Conservation (phyloP, 2,329 filamentous ascomycete genomes). For the Phaeosphaeria sp. region DNA sequence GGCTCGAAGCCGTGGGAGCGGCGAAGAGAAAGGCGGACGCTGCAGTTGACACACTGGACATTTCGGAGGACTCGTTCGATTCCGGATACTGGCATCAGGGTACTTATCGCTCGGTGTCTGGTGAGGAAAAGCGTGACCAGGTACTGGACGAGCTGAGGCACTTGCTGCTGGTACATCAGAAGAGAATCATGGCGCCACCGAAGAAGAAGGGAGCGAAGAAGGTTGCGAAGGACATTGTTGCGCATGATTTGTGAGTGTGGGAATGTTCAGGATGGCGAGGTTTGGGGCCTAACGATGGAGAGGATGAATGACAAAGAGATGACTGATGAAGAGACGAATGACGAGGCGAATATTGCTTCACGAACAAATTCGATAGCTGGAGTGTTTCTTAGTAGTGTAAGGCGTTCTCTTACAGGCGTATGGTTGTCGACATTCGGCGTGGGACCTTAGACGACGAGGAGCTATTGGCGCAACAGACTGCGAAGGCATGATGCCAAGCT, state of each 20-base stretch:
- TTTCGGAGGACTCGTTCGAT: constrained; percentile 6
- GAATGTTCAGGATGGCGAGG: not conserved
- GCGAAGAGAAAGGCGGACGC: constrained; percentile 37
- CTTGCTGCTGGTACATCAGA: constrained; percentile 3
- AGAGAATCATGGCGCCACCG: constrained; percentile 2
- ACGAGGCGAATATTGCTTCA: not conserved
- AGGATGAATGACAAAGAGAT: not conserved
- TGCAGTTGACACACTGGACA: constrained; percentile 32
- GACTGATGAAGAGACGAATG: not conserved
- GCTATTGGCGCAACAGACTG: not conserved
- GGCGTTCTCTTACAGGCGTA: not conserved
- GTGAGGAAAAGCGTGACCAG: constrained; percentile 3
- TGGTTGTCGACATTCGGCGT: not conserved
- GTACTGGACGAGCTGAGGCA: constrained; percentile 28
- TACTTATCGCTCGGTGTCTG: not conserved
- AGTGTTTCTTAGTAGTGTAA: not conserved
- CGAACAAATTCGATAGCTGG: not conserved
- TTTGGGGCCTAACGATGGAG: not conserved
- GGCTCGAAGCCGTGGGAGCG: constrained; percentile 42
- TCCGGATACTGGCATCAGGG: not conserved
- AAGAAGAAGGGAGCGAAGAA: not conserved
- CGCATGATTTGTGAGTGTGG: not conserved
- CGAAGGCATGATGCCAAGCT: not conserved
- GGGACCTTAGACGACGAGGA: not conserved
- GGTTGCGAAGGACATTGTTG: not conserved